Conservation (phyloP, 78 protist species). For the Dictyostelium intermedium region DNA sequence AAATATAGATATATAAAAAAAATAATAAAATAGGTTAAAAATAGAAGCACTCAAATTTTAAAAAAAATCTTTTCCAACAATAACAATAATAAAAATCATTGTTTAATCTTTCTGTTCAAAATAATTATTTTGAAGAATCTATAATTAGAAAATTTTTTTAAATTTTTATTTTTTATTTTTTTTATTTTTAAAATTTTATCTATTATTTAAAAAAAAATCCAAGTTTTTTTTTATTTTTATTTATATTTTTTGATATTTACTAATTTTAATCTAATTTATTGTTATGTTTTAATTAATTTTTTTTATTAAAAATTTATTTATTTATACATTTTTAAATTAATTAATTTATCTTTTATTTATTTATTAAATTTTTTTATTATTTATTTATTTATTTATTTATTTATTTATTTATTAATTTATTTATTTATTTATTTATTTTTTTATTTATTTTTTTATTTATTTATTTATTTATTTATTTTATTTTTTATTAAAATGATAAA, state of each 20-base stretch:
- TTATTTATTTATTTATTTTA: background rate
- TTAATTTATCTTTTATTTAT: background rate
- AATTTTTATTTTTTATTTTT: background rate
- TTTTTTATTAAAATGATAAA: background rate
- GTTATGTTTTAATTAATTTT: background rate
- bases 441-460: background rate
- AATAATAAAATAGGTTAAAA: background rate
- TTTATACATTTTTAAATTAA: background rate
- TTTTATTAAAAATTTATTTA: background rate
- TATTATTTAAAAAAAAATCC: background rate
- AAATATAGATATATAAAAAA: too few relatives aligned
- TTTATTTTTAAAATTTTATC: background rate
- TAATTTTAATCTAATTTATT: background rate
- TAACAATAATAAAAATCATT: background rate
- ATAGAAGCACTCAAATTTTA: background rate
- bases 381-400: background rate
- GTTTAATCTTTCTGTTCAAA: background rate
- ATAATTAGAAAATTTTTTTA: background rate
- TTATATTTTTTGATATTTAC: background rate
- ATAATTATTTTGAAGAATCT: background rate
- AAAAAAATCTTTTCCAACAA: background rate
- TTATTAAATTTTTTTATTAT: background rate
- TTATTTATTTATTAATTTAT: background rate
- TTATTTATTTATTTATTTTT: background rate
- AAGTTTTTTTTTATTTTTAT: background rate